Evolutionary conservation across 169 alveolate species (phyloP), one percentile per base, ranked within the genome.

Genomic region (Theileria sp.): DNA sequence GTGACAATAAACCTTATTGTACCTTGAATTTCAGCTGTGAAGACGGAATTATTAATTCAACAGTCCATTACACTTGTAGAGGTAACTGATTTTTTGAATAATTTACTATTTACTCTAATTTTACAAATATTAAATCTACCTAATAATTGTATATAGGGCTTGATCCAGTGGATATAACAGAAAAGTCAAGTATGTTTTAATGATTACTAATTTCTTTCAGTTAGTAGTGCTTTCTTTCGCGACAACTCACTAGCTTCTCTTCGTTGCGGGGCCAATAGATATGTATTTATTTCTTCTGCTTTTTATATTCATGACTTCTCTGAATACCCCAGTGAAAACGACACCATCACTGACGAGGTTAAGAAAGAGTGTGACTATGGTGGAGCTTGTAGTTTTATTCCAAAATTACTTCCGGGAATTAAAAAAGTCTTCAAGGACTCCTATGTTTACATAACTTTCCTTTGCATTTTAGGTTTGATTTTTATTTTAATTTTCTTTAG

Each of bases 391-490:
- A 25, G 25, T 19, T 83, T 83, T 13, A 68, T 68, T 32, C 76
- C 87, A 10, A 26, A 49, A 8, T n/a, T 21, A 15, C 70, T 49
- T 6, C 58, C 50, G 12, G 36, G 44, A 6, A 10, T 61, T 12
- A 25, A 17, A 1, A 49, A 21, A 4, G 13, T 13, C 10, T 75
- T 34, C 34, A 74, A 26, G 13, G 86, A 58, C 51, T 17, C 68
- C 15, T 77, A 60, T 51, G 23, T 69, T 15, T 25, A 25, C 30
- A 26, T 76, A 19, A 30, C 28, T 6, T 83, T 83, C 82, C 32
- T 19, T 49, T 83, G 89, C 38, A 5, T 60, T 44, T 32, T 61
- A 50, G 82, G 89, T 83, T 44, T 3, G 81, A 69, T 44, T 21
- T n/a, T 44, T 36, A 10, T 49, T 49, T 23, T 28, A 21, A 23